Evolutionary conservation across 169 alveolate genomes (phyloP), one percentile per base, ranked within the genome.

Genomic region (Plasmodium gallinaceum): DNA sequence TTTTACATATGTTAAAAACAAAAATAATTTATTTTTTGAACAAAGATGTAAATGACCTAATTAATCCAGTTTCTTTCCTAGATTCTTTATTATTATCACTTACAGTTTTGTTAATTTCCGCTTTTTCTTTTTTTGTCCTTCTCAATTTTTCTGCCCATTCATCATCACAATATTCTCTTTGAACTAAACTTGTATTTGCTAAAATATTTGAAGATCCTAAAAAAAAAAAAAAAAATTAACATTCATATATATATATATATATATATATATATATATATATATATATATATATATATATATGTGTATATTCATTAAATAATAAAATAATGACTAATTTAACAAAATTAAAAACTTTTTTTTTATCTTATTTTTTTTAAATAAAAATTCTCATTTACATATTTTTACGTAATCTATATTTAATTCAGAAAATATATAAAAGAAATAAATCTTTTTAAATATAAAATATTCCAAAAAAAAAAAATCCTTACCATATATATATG

Each of bases 121-220:
- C 66, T 58, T 65, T 76, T 42, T 51, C 89, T 37, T 62, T 76
- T 57, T 76, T 76, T 52, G 65, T 76, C 51, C 54, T 66, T 51
- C 88, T 22, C 43, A 76, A 69, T 6, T 69, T 64, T 32, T 76
- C 75, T 5, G 88, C 88, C 88, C 88, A 76, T 24, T 76, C 88
- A 7, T 76, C 88, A 69, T 76, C 88, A 2, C 88, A 22, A 16
- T 76, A 76, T 22, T 76, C 88, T 22, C 88, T 66, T 51, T 48
- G 76, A 37, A 76, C 42, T 16, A 76, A 45, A 22, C 75, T 76
- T n/a, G 70, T 76, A 43, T 76, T 76, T 7, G 74, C 65, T 37
- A 76, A 51, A 64, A 76, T 46, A 14, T 20, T 26, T 10, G 88
- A 76, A 0, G 88, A 76, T 18, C 88, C 88, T 76, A 76, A 16